A percentile compares a stretch with the other conserved stretches of the same genome.
phyloP scores from a whole-genome alignment of 75 land plant genomes.

The Picea glauca region DNA sequence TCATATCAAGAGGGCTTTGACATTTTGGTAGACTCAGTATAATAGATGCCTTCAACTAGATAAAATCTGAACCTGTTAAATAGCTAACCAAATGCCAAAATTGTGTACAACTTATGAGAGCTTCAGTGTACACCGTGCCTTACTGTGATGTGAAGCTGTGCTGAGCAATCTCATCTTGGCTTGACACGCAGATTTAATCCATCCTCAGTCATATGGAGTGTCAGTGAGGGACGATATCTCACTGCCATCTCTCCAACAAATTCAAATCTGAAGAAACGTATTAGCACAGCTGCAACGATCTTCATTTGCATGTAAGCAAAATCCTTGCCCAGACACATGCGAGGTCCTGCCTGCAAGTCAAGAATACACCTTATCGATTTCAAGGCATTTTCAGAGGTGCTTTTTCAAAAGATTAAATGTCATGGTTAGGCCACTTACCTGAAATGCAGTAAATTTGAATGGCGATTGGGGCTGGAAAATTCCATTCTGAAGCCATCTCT shows the following conservation, averaged over 20 bases:
- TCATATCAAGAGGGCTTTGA: no score
- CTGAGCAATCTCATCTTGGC: not conserved
- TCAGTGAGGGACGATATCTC: constrained; percentile 28
- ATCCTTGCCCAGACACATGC: constrained; percentile 35
- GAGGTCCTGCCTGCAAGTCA: constrained; percentile 27
- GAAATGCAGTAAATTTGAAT: constrained; percentile 60
- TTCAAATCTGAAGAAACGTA: constrained; percentile 24
- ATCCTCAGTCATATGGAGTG: constrained; percentile 11
- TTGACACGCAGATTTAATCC: not conserved
- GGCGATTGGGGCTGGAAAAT: constrained; percentile 38
- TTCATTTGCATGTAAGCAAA: constrained; percentile 38
- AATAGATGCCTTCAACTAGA: no score
- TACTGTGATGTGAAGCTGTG: not conserved
- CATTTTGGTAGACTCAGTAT: no score
- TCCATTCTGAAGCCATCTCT: constrained; percentile 38
- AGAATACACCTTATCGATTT: not conserved
- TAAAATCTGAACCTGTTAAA: no score
- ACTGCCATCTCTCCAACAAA: constrained; percentile 3
- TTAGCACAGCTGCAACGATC: constrained; percentile 18
- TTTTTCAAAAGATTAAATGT: not conserved
- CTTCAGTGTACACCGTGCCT: not conserved
- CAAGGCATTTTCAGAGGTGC: not conserved
- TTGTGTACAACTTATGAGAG: no score
- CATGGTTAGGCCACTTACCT: constrained; percentile 17
- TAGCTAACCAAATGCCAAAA: no score